These are phyloP conservation scores for Ceratobasidium sp. DNA, from an alignment of 1,284 basidiomycete species.

Conservation along the genomic window DNA sequence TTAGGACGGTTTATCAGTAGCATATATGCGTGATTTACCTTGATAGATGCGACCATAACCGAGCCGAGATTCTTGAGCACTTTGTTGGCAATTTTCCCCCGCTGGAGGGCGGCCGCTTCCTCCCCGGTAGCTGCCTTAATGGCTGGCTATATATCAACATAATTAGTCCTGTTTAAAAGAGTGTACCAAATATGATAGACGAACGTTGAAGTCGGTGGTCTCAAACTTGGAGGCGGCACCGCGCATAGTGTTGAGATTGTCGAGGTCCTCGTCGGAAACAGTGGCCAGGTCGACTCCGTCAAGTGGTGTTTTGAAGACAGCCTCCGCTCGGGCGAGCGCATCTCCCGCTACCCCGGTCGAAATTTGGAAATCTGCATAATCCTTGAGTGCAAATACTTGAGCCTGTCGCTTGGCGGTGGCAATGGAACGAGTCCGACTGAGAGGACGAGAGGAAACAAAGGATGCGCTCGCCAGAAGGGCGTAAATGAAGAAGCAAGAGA, in stretches of 20 bases:
- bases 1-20: not conserved
- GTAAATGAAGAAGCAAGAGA: slow-evolving; percentile 17
- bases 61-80: slow-evolving; percentile 58
- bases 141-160: not conserved
- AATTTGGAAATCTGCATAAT: slow-evolving; percentile 39
- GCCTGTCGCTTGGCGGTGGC: slow-evolving; percentile 6
- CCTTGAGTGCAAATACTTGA: slow-evolving; percentile 8
- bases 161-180: not conserved
- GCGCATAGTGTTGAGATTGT: slow-evolving; percentile 56
- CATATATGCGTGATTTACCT: slow-evolving; percentile 46
- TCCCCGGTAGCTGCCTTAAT: slow-evolving; percentile 28
- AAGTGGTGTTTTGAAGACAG: slow-evolving; percentile 50
- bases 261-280: slow-evolving; percentile 47
- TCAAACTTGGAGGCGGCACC: slow-evolving; percentile 55
- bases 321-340: slow-evolving; percentile 38
- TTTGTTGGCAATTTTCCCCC: slow-evolving; percentile 62
- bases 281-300: slow-evolving; percentile 51
- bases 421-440: slow-evolving; percentile 3
- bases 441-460: slow-evolving; percentile 18
- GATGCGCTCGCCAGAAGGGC: slow-evolving; percentile 27
- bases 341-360: slow-evolving; percentile 38
- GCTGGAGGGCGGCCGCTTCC: slow-evolving; percentile 53
- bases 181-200: slow-evolving; percentile 44
- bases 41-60: slow-evolving; percentile 54
- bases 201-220: slow-evolving; percentile 55